Percentiles rank a stretch among this genome's conserved stretches.
phyloP scores from a whole-genome alignment of 192 early-diverging fungal genomes.

The Coemansia sp. region DNA sequence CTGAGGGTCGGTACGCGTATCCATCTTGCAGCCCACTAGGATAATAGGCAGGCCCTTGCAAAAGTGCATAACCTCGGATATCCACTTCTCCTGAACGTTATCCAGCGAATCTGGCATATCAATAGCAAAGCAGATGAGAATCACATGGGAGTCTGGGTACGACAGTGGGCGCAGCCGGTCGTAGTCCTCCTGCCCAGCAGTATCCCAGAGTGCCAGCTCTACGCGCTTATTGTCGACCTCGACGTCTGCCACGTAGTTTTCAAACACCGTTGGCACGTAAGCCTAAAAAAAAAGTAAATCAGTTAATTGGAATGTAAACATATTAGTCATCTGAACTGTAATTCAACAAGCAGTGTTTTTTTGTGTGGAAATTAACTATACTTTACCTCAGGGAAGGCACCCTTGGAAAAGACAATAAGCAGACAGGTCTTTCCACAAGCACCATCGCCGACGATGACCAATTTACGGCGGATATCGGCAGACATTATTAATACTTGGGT shows the following conservation, averaged over 20 bases:
- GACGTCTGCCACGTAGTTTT: constrained; percentile 93
- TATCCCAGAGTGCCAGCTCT: constrained; percentile 95
- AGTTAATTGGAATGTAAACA: not conserved
- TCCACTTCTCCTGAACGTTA: constrained; percentile 67
- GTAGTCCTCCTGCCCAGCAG: constrained; percentile 96
- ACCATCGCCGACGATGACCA: constrained; percentile 89
- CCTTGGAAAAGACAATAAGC: constrained; percentile 81
- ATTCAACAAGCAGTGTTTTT: not conserved
- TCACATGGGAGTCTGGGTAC: constrained; percentile 90
- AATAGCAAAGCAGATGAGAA: constrained; percentile 91
- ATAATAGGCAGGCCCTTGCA: constrained; percentile 18
- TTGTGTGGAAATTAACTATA: not conserved
- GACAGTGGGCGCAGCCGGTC: constrained; percentile 89
- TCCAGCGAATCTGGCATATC: constrained; percentile 82
- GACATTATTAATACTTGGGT: constrained; percentile 1
- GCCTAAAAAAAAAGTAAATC: constrained; percentile 44
- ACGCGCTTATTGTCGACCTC: constrained; percentile 86
- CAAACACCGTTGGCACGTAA: constrained; percentile 94
- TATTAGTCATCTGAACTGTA: not conserved
- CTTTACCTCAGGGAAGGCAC: constrained; percentile 68
- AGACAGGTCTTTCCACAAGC: constrained; percentile 91
- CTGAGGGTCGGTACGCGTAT: constrained; percentile 39
- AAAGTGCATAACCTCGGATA: constrained; percentile 29
- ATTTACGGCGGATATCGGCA: constrained; percentile 56
- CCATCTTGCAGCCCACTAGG: constrained; percentile 40